These are phyloP conservation scores for Gentiana straminea DNA, from an alignment of 257 asterid genomes.

Conservation along the genomic window DNA sequence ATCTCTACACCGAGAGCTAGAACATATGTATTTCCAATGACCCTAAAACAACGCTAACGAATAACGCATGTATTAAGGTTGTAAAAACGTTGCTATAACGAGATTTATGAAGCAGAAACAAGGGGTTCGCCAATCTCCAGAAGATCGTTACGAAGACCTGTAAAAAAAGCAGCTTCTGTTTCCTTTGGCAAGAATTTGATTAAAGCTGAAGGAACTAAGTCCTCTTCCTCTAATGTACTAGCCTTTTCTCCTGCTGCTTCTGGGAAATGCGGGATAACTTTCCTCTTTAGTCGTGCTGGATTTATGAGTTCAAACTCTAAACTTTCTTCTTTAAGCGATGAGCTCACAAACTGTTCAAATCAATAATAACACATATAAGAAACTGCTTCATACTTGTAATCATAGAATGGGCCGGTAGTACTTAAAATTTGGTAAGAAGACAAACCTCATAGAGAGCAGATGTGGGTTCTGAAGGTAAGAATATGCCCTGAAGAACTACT, in stretches of 20 bases:
- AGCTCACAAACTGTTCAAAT: conserved; percentile 58
- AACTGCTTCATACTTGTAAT: too few species aligned
- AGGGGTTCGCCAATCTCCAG: conserved; percentile 70
- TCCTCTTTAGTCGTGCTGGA: conserved; percentile 51
- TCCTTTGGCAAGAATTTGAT: conserved; percentile 74
- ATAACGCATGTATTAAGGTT: too few species aligned
- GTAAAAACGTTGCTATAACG: too few species aligned
- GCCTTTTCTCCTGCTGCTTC: conserved; percentile 39
- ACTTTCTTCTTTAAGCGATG: conserved; percentile 70
- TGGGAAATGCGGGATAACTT: conserved; percentile 63
- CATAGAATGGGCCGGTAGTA: too few species aligned
- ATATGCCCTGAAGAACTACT: conserved; percentile 80
- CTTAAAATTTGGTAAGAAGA: conserved; percentile 9
- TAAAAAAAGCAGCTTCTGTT: conserved; percentile 57
- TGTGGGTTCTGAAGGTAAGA: conserved; percentile 67
- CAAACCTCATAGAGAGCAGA: conserved; percentile 73
- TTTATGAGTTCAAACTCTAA: conserved; percentile 72
- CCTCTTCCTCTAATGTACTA: conserved; percentile 69
- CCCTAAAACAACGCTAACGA: too few species aligned
- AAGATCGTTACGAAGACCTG: conserved; percentile 72
- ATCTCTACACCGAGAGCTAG: too few species aligned
- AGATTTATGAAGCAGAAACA: conserved; percentile 34
- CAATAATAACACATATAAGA: too few species aligned
- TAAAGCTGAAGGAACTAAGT: conserved; percentile 85
- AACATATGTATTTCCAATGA: too few species aligned